These are phyloP conservation scores for Yamadazyma membranifaciens DNA, from an alignment of 1,139 yeast genomes.

Conservation along the genomic window DNA sequence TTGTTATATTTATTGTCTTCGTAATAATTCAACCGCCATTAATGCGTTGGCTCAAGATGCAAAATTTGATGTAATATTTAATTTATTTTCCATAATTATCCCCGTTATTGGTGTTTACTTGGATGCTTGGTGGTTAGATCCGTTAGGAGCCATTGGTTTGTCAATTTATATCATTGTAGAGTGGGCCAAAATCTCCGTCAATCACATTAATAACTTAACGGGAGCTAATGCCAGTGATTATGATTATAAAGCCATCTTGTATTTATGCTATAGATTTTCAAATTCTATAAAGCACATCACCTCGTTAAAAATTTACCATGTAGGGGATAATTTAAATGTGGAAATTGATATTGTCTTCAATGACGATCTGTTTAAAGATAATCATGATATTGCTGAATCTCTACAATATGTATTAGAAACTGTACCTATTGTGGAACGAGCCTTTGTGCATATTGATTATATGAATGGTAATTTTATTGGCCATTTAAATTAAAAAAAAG, in stretches of 20 bases:
- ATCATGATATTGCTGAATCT: slow-evolving; percentile 81
- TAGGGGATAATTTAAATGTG: slow-evolving; percentile 73
- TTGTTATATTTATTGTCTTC: slow-evolving; percentile 65
- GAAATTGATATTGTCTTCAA: slow-evolving; percentile 73
- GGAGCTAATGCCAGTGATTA: slow-evolving; percentile 68
- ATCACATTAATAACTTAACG: slow-evolving; percentile 70
- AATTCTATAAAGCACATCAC: slow-evolving; percentile 65
- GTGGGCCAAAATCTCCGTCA: slow-evolving; percentile 66
- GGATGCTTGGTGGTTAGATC: slow-evolving; percentile 66
- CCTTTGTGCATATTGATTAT: slow-evolving; percentile 79
- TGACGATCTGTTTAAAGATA: slow-evolving; percentile 55
- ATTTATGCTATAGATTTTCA: slow-evolving; percentile 68
- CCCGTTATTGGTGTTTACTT: slow-evolving; percentile 58
- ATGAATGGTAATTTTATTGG: slow-evolving; percentile 54
- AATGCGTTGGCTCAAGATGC: slow-evolving; percentile 85
- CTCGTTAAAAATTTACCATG: slow-evolving; percentile 70
- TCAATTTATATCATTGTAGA: slow-evolving; percentile 62
- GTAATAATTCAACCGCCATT: slow-evolving; percentile 65
- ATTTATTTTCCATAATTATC: slow-evolving; percentile 64
- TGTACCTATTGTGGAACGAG: slow-evolving; percentile 73
- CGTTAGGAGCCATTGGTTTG: slow-evolving; percentile 65
- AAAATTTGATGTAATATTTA: slow-evolving; percentile 71
- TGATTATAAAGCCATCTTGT: slow-evolving; percentile 66
- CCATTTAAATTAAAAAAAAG: slow-evolving; percentile 26
- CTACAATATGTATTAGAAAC: slow-evolving; percentile 78